Conservation (phyloP, 495 filamentous ascomycete genomes). For the Acidiella bohemica region DNA sequence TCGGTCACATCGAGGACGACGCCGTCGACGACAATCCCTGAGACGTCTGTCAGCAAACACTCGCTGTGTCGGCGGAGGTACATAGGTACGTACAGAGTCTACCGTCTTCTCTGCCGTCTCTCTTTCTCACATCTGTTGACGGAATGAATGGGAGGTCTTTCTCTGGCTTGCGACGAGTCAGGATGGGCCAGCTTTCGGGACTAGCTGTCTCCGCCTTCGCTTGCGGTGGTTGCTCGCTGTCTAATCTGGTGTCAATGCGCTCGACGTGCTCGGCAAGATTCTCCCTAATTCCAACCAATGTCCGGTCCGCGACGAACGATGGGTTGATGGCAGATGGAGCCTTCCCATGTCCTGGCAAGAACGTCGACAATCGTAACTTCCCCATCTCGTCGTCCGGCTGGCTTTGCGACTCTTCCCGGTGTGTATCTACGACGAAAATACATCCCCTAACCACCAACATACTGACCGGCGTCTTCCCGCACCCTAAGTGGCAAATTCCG, state of each 20-base stretch:
- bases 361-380: not conserved
- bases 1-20: conserved; percentile 11
- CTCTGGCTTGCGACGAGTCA: conserved; percentile 1
- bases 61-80: not conserved
- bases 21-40: conserved; percentile 11
- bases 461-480: no score
- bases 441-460: no score
- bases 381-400: no score
- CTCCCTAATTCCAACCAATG: no score
- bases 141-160: conserved; percentile 15
- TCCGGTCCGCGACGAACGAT: no score
- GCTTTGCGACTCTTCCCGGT: no score
- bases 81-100: conserved; percentile 15
- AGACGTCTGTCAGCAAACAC: not conserved
- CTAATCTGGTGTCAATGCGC: no score
- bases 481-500: no score
- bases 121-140: conserved; percentile 5
- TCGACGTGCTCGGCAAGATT: conserved; percentile 1
- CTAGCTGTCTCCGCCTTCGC: no score
- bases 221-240: no score
- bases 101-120: conserved; percentile 2
- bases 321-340: no score
- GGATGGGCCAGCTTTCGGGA: not conserved
- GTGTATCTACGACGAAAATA: no score
- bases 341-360: not conserved